These are phyloP conservation scores for Gastrolobium villosum DNA, from an alignment of 306 rosid genomes.

Conservation along the genomic window DNA sequence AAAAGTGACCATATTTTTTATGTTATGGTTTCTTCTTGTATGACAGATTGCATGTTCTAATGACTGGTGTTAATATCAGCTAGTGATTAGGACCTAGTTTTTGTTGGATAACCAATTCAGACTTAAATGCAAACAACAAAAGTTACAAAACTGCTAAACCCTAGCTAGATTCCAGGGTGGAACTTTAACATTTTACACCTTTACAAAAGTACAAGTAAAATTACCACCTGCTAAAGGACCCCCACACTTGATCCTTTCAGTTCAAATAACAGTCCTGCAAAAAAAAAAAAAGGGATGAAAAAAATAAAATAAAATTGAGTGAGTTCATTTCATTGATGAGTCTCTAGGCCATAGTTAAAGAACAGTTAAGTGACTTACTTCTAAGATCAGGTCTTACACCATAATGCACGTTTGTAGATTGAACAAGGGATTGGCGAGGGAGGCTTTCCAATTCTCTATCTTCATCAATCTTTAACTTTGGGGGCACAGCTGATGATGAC, in stretches of 20 bases:
- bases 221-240: conserved; percentile 80
- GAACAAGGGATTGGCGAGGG: conserved; percentile 57
- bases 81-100: not conserved
- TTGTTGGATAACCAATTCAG: not conserved
- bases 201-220: not conserved
- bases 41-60: not conserved
- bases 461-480: conserved; percentile 39
- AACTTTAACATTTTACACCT: not conserved
- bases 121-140: not conserved
- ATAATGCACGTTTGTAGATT: conserved; percentile 67
- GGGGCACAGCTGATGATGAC: conserved; percentile 43
- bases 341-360: not conserved
- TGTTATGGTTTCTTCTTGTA: not conserved
- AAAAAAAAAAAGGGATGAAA: not conserved
- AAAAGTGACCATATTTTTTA: too few species aligned
- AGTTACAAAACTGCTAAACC: not conserved
- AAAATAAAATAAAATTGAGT: not conserved
- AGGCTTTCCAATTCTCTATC: conserved; percentile 72
- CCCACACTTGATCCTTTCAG: conserved; percentile 63
- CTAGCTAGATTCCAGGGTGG: not conserved
- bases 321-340: not conserved
- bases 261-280: conserved; percentile 57
- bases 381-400: conserved; percentile 73
- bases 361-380: conserved; percentile 55
- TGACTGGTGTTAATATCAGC: not conserved